A percentile compares a stretch with the other conserved stretches of the same genome.
Evolutionary conservation across 2,329 filamentous ascomycete genomes (phyloP).

Genomic region (Talaromyces sp.): DNA sequence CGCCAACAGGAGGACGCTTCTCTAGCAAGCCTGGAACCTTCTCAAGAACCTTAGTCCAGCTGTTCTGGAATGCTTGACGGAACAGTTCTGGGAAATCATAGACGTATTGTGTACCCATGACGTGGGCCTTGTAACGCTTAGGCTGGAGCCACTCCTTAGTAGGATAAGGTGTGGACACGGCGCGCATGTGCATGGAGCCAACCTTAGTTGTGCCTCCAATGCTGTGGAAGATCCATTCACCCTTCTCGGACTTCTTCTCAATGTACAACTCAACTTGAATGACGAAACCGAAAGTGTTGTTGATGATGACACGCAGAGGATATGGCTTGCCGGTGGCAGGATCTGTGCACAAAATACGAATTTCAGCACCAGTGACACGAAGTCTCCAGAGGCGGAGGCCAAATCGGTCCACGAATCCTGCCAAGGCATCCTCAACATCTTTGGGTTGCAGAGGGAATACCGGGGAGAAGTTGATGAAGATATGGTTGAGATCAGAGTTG

Average conservation of each 20-base stretch:
- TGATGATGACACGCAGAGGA: slow-evolving; percentile 92
- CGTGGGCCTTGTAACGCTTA: slow-evolving; percentile 97
- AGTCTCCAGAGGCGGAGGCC: slow-evolving; percentile 93
- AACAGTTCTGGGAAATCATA: slow-evolving; percentile 99
- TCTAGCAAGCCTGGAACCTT: slow-evolving; percentile 70
- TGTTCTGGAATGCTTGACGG: slow-evolving; percentile 95
- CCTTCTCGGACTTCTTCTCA: slow-evolving; percentile 96
- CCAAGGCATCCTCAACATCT: slow-evolving; percentile 89
- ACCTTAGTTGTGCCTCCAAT: slow-evolving; percentile 94
- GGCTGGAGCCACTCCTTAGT: slow-evolving; percentile 99
- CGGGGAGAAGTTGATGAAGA: slow-evolving; percentile 99
- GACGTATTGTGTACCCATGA: slow-evolving; percentile 99
- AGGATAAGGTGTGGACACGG: slow-evolving; percentile 87
- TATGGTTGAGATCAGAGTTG: slow-evolving; percentile 98
- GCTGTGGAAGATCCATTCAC: slow-evolving; percentile 97
- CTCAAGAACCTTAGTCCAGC: slow-evolving; percentile 74
- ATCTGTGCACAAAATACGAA: slow-evolving; percentile 97
- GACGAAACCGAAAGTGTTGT: slow-evolving; percentile 96
- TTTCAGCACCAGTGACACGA: slow-evolving; percentile 94
- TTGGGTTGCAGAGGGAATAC: slow-evolving; percentile 87
- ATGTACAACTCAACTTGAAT: slow-evolving; percentile 97
- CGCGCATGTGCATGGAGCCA: slow-evolving; percentile 88
- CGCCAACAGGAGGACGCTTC: slow-evolving; percentile 78
- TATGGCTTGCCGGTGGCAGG: slow-evolving; percentile 77
- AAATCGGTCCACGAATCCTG: slow-evolving; percentile 94